phyloP scores from a whole-genome alignment of 2,329 filamentous ascomycete species.

The Xylaria sp. region DNA sequence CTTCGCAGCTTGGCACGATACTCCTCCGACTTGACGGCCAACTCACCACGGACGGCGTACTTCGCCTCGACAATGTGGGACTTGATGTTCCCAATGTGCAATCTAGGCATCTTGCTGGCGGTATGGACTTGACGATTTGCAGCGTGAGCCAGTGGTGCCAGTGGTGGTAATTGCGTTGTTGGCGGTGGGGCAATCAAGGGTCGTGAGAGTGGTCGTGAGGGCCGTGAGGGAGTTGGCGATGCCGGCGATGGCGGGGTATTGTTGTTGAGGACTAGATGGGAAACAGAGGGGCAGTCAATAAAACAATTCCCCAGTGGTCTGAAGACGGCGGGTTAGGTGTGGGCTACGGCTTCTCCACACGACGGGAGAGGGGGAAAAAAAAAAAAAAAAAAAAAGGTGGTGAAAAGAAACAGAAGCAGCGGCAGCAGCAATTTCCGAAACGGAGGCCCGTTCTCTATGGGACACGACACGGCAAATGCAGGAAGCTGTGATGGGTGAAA shows the following conservation, averaged over 20 bases:
- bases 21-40: conserved; percentile 92
- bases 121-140: conserved; percentile 37
- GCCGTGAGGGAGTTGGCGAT: conserved; percentile 15
- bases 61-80: conserved; percentile 85
- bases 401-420: not conserved
- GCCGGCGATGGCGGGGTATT: conserved; percentile 16
- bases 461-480: conserved; percentile 6
- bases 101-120: conserved; percentile 52
- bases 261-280: conserved; percentile 6
- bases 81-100: conserved; percentile 92
- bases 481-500: not conserved
- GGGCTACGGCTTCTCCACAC: not conserved
- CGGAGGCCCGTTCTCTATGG: conserved; percentile 14
- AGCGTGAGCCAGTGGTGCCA: conserved; percentile 2
- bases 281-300: conserved; percentile 17
- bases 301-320: not conserved
- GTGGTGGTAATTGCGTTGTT: not conserved
- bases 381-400: not conserved
- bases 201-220: not conserved
- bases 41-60: conserved; percentile 96
- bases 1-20: conserved; percentile 80
- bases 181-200: no score
- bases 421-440: conserved; percentile 9
- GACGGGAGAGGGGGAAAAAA: not conserved
- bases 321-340: not conserved